phyloP scores from a whole-genome alignment of 305 asterid species.

The Fraxinus platypoda region DNA sequence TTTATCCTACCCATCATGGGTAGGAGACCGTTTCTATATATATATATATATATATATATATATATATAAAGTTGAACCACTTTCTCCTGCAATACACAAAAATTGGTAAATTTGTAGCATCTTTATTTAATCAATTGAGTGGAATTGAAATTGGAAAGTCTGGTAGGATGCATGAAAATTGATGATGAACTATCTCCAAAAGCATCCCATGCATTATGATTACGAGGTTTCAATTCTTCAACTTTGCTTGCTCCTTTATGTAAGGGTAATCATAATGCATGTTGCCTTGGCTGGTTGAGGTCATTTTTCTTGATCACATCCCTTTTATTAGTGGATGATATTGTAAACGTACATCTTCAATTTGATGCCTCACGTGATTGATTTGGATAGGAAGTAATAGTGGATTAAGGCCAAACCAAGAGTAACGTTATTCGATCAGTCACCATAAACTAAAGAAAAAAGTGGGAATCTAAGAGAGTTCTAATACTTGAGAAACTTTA shows the following conservation, averaged over 20 bases:
- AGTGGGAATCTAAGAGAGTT: background rate
- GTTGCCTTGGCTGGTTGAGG: constrained; percentile 4
- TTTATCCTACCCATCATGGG: too few species aligned
- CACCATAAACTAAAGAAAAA: background rate
- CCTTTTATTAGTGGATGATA: background rate
- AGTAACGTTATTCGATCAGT: background rate
- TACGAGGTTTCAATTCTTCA: constrained; percentile 39
- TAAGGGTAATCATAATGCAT: constrained; percentile 12
- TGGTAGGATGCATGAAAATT: constrained; percentile 22
- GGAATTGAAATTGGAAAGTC: constrained; percentile 10
- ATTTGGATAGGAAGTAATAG: background rate
- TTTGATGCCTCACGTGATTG: background rate
- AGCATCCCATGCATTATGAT: constrained; percentile 59
- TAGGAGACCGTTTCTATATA: background rate
- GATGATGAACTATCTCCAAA: constrained; percentile 26
- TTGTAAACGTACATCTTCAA: background rate
- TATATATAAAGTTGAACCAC: constrained; percentile 27
- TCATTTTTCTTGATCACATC: background rate
- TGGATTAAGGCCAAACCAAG: background rate
- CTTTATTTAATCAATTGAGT: background rate
- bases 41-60: background rate
- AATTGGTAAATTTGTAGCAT: background rate
- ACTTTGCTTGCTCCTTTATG: constrained; percentile 31
- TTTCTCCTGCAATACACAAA: background rate
- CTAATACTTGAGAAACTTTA: background rate